phyloP scores from a whole-genome alignment of 2,329 filamentous ascomycete genomes.

The Endoconidiophora polonica region DNA sequence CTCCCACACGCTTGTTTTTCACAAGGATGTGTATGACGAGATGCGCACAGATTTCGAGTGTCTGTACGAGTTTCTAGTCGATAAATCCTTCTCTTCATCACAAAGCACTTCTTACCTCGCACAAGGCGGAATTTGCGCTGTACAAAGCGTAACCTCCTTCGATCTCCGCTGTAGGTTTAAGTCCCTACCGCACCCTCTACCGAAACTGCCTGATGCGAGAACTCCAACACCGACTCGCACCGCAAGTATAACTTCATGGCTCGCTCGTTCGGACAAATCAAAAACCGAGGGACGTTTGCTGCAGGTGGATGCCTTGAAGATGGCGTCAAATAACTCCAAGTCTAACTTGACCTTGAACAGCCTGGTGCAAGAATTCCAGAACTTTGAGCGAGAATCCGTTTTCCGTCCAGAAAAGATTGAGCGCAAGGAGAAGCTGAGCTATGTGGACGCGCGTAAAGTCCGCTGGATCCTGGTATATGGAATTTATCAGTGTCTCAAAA shows the following conservation, averaged over 20 bases:
- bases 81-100: conserved; percentile 35
- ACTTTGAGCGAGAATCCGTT: conserved; percentile 48
- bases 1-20: conserved; percentile 34
- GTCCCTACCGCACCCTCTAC: conserved; percentile 47
- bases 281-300: conserved; percentile 32
- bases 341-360: conserved; percentile 26
- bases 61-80: conserved; percentile 55
- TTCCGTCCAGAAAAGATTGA: conserved; percentile 16
- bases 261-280: conserved; percentile 24
- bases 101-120: conserved; percentile 35
- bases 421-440: conserved; percentile 17
- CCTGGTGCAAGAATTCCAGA: conserved; percentile 51
- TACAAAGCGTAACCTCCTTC: conserved; percentile 52
- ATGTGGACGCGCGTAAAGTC: conserved; percentile 56
- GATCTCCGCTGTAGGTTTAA: conserved; percentile 42
- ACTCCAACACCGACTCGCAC: conserved; percentile 15
- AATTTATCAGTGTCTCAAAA: conserved; percentile 53
- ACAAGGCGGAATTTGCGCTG: conserved; percentile 51
- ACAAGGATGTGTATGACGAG: conserved; percentile 30
- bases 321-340: conserved; percentile 29
- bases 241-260: conserved; percentile 25
- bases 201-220: conserved; percentile 40
- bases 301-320: conserved; percentile 35
- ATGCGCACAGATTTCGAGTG: conserved; percentile 56
- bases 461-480: conserved; percentile 65